Base-by-base conservation (phyloP, 108 stramenopile genomes). In the Skeletonema costatum region DNA sequence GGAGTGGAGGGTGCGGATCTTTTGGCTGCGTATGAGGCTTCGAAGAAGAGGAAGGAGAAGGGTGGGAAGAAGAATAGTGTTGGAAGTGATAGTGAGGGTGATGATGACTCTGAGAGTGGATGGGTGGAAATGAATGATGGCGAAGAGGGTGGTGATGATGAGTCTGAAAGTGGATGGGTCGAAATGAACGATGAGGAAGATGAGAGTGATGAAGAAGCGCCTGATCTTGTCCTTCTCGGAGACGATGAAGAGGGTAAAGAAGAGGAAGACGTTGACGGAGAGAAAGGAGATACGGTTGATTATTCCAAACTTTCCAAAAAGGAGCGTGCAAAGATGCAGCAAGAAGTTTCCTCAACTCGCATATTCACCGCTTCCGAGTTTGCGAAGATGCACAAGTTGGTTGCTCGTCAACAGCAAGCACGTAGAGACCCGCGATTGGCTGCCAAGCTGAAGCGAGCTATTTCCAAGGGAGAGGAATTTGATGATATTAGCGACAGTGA, bases 1-100 rank as follows among this genome's bases (percentile, higher is more conserved):
- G 97, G 96, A 32, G 98, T 98, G n/a, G 96, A 90, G 68, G 98
- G 99, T 38, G 96, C 96, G 11, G 99, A 98, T 67, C 85, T 99
- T 21, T 78, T 98, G 80, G 76, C 77, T 10, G 91, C 85, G 66
- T 96, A 96, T 66, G 96, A 98, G 78, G 84, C 86, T 5, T 87
- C 86, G 31, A 92, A 90, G 75, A 88, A 85, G 53, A 83, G 78
- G 9, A 63, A 80, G 66, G 69, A 70, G 39, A 13, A 73, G 60
- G 16, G 65, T 30, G 66, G 2, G 11, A 35, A 32, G 29, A 48
- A 84, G 9, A 32, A n/a, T 32, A 82, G 81, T 50, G 77, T 82
- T 59, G 71, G 33, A 7, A 71, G 32, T 21, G 90, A 81, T 30
- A 71, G 32, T 21, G 90, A 81, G 19, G 85, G 80, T 29, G 77